Percentiles rank a stretch among this genome's conserved stretches.
Evolutionary conservation across 257 asterid species (phyloP).

Genomic region (Perilla frutescens): DNA sequence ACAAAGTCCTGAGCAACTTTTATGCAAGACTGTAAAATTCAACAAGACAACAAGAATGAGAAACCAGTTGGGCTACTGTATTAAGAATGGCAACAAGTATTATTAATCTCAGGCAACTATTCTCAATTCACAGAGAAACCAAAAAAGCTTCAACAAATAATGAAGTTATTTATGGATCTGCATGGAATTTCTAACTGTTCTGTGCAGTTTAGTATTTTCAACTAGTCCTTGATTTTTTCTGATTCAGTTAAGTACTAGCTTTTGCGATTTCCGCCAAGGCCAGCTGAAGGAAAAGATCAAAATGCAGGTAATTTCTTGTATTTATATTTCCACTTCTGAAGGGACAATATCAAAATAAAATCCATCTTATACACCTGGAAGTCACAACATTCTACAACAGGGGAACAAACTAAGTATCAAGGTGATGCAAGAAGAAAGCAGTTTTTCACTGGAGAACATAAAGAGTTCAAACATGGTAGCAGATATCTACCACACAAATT

Average conservation of each 20-base stretch:
- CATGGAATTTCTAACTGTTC: background rate
- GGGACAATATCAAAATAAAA: background rate
- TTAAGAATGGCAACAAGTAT: background rate
- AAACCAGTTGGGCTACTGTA: background rate
- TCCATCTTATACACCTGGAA: background rate
- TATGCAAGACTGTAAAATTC: conserved; percentile 60
- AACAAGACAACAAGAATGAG: conserved; percentile 16
- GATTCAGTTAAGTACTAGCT: too few species aligned
- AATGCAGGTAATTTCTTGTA: too few species aligned
- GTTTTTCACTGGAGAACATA: background rate
- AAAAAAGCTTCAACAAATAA: background rate
- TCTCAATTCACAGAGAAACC: background rate
- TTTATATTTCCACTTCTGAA: too few species aligned
- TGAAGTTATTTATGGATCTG: background rate
- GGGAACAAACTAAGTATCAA: background rate
- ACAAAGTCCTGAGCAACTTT: conserved; percentile 21
- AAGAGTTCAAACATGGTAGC: background rate
- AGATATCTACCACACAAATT: too few species aligned
- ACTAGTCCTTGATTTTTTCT: too few species aligned
- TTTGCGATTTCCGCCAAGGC: too few species aligned
- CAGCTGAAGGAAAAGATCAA: too few species aligned
- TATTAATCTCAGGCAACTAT: too few species aligned
- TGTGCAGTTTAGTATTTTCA: background rate
- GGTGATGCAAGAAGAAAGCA: background rate
- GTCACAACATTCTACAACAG: background rate